phyloP scores from a whole-genome alignment of 495 filamentous ascomycete species.

The Penicillium psychrofluorescens region DNA sequence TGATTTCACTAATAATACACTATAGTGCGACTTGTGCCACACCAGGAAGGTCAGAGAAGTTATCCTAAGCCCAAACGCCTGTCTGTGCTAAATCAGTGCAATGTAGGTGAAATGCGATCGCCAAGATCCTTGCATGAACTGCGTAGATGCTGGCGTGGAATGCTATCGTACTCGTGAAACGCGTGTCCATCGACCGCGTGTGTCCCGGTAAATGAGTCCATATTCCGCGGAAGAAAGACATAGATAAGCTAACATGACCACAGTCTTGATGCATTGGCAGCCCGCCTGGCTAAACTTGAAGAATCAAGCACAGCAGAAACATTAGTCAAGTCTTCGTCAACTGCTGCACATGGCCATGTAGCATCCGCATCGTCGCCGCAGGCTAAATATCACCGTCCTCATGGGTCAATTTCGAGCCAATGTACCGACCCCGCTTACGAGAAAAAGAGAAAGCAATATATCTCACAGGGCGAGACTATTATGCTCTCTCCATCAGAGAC shows the following conservation, averaged over 20 bases:
- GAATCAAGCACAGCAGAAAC: slow-evolving; percentile 3
- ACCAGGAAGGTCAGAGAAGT: slow-evolving; percentile 15
- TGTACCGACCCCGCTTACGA: background rate
- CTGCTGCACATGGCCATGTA: too few relatives aligned
- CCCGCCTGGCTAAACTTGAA: slow-evolving; percentile 16
- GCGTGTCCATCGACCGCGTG: slow-evolving; percentile 17
- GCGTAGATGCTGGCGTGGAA: slow-evolving; percentile 13
- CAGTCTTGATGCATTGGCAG: slow-evolving; percentile 15
- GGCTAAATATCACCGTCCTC: background rate
- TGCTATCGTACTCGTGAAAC: slow-evolving; percentile 18
- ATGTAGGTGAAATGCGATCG: slow-evolving; percentile 26
- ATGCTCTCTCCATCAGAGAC: background rate
- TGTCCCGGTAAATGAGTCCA: slow-evolving; percentile 10
- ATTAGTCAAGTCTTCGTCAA: background rate
- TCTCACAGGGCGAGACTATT: too few relatives aligned
- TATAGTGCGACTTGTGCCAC: slow-evolving; percentile 23
- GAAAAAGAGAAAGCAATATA: slow-evolving; percentile 6
- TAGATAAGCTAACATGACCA: background rate
- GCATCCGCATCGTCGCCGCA: slow-evolving; percentile 3
- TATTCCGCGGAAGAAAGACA: too few relatives aligned
- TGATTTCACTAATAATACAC: background rate
- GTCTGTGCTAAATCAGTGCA: background rate
- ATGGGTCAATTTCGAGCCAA: background rate
- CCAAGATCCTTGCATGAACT: slow-evolving; percentile 20
- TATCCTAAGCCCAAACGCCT: background rate